Percentiles rank a stretch among this genome's conserved stretches.
These are phyloP conservation scores for Priceomyces haplophilus DNA, from an alignment of 805 yeast genomes.

Conservation along the genomic window DNA sequence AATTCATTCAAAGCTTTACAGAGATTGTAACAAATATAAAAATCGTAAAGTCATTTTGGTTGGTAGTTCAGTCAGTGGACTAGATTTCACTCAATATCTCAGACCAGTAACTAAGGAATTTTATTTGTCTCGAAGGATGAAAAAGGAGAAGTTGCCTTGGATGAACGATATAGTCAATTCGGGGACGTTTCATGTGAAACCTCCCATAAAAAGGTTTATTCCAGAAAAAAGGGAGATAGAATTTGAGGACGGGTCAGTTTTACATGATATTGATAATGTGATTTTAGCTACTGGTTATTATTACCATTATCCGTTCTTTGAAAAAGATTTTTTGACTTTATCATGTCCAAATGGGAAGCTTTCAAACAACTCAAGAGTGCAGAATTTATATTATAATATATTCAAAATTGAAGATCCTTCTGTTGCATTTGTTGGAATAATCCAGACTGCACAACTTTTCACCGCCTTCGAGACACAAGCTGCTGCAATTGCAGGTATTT, in stretches of 20 bases:
- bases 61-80: constrained; percentile 42
- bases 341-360: constrained; percentile 13
- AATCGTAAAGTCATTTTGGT: constrained; percentile 44
- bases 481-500: constrained; percentile 29
- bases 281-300: constrained; percentile 25
- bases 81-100: constrained; percentile 43
- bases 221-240: constrained; percentile 11
- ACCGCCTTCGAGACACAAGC: constrained; percentile 43
- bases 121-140: constrained; percentile 10
- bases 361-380: constrained; percentile 23
- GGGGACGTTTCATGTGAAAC: constrained; percentile 21
- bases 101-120: constrained; percentile 15
- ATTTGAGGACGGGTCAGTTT: constrained; percentile 17
- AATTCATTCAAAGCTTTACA: constrained; percentile 33
- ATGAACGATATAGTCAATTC: constrained; percentile 9
- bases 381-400: constrained; percentile 31
- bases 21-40: constrained; percentile 22
- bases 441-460: constrained; percentile 37
- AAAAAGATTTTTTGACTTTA: constrained; percentile 14
- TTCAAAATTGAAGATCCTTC: constrained; percentile 30
- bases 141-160: constrained; percentile 1
- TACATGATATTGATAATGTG: constrained; percentile 15
- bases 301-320: constrained; percentile 21
- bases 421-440: constrained; percentile 33
- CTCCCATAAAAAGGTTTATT: constrained; percentile 12